Evolutionary conservation across 2,329 filamentous ascomycete genomes (phyloP), one percentile per base, ranked within the genome.

Genomic region (Penicillium palitans): DNA sequence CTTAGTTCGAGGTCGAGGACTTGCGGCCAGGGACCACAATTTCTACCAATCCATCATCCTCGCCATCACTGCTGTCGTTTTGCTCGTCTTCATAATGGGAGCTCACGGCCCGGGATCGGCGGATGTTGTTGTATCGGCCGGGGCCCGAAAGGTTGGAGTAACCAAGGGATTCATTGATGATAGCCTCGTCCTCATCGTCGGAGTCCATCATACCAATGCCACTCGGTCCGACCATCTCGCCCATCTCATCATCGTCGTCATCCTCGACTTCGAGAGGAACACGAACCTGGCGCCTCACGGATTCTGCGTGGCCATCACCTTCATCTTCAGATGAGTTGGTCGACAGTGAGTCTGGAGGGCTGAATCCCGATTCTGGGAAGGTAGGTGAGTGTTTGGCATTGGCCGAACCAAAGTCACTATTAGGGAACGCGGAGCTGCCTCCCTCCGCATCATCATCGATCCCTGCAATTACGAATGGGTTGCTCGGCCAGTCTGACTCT

Each of bases 141-240:
- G 70, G 61, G 2, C 66, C 85, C 12, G 86, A 83, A 76, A 89
- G 85, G 62, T 85, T 86, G 65, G 89, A 89, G 58, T 89, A 87
- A 15, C 86, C 87, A 75, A 89, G 84, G 66, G 87, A 86, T 61
- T 89, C 85, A 41, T 86, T 84, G 29, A 85, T 76, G 39, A 78
- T 74, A 25, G 75, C 82, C 6, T 85, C 82, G 13, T 84, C 80
- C 37, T 80, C 78, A 15, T 82, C 83, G 35, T 80, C 80, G 29
- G 80, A 81, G 51, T 82, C 81, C 68, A 79, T 67, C 57, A 80
- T 80, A 29, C 76, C 80, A 46, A 78, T 78, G 42, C 68, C 75
- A 69, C 55, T 74, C 63, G 63, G 80, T 37, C 71, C 75, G 17
- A 79, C 76, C 75, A 80, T 79, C 56, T 73, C 83, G 73, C 77